Conservation (phyloP, 2,329 filamentous ascomycete genomes). For the Alternaria triticimaculans region DNA sequence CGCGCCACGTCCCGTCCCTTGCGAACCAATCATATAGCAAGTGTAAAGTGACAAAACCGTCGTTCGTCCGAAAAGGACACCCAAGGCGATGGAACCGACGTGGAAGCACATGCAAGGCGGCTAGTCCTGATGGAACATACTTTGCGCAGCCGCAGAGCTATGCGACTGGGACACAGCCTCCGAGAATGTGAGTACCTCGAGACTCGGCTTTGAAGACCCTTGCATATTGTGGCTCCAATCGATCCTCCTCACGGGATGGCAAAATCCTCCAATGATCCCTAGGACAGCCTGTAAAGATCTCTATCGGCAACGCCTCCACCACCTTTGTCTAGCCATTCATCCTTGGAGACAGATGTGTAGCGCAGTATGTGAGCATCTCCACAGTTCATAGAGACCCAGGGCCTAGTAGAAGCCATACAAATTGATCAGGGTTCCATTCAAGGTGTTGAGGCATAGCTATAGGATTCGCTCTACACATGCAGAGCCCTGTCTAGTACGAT, state of each 20-base stretch:
- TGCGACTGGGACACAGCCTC: background rate
- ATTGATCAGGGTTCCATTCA: background rate
- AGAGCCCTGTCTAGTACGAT: background rate
- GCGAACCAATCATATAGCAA: background rate
- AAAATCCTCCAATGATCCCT: background rate
- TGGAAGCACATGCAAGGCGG: background rate
- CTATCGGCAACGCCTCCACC: background rate
- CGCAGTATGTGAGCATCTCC: background rate
- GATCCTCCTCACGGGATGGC: background rate
- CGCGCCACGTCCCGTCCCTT: background rate
- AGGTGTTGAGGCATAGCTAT: background rate
- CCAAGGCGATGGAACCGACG: background rate
- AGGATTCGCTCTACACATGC: background rate
- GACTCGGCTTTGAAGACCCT: background rate
- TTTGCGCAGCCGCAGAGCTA: background rate
- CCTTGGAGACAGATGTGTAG: background rate
- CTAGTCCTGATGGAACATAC: background rate
- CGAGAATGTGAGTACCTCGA: background rate
- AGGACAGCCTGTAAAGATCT: background rate
- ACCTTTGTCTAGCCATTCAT: background rate
- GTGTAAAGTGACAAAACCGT: background rate
- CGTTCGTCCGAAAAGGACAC: background rate
- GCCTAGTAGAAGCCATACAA: background rate
- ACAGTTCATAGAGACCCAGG: background rate
- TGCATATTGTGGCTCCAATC: background rate